A percentile compares a stretch with the other conserved stretches of the same genome.
phyloP scores from a whole-genome alignment of 1,284 basidiomycete genomes.

The Puccinia horiana region DNA sequence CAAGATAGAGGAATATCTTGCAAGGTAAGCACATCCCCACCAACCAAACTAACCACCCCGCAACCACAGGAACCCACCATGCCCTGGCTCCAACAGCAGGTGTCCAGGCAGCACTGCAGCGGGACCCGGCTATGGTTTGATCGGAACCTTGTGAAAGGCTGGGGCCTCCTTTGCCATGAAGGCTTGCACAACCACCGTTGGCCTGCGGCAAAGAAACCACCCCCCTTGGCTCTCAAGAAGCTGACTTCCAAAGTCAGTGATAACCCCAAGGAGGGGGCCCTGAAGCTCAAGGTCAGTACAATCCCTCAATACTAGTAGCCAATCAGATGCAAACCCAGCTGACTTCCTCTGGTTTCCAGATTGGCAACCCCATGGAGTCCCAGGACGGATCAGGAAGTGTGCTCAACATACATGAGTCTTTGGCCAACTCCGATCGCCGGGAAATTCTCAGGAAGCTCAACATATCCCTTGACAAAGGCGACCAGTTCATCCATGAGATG shows the following conservation, averaged over 20 bases:
- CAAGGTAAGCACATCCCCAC: too few species aligned
- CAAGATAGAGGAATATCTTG: background rate
- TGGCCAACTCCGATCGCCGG: background rate
- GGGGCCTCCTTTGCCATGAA: background rate
- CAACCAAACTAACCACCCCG: too few species aligned
- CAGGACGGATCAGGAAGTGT: background rate
- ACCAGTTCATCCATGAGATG: background rate
- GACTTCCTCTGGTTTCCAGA: too few species aligned
- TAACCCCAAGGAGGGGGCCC: background rate
- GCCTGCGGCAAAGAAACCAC: background rate
- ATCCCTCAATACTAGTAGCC: too few species aligned
- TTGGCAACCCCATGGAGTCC: too few species aligned
- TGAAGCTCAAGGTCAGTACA: background rate
- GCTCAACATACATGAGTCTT: background rate
- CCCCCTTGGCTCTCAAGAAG: background rate
- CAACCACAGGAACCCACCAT: too few species aligned
- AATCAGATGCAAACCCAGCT: background rate
- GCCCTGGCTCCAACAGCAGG: background rate
- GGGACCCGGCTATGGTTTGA: background rate
- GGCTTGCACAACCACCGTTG: conserved; percentile 7
- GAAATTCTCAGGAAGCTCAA: background rate
- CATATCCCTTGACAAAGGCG: background rate
- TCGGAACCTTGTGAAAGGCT: too few species aligned
- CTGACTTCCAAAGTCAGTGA: background rate
- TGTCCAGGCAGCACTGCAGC: background rate